Conservation (phyloP, 1,139 yeast genomes). For the Wickerhamiella infanticola region DNA sequence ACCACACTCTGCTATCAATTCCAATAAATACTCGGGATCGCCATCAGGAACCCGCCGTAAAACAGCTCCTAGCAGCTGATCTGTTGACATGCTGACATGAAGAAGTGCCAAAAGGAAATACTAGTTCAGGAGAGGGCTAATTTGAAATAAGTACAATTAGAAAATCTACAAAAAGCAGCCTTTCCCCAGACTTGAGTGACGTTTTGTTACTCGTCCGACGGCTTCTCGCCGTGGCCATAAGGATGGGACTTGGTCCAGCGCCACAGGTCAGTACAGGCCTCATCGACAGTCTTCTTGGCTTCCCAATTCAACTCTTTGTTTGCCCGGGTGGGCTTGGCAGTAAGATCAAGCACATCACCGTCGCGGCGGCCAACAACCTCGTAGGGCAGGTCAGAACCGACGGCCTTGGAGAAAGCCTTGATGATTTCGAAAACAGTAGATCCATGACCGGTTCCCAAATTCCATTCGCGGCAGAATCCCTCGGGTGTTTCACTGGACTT, state of each 20-base stretch:
- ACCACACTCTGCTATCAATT: constrained; percentile 22
- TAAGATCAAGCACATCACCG: constrained; percentile 67
- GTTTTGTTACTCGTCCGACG: no score
- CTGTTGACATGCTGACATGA: constrained; percentile 30
- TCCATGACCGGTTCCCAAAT: constrained; percentile 70
- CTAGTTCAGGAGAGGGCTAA: not conserved
- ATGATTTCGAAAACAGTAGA: constrained; percentile 63
- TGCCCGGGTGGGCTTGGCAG: constrained; percentile 60
- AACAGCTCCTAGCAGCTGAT: constrained; percentile 20
- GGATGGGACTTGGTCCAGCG: constrained; percentile 63
- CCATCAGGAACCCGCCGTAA: constrained; percentile 17
- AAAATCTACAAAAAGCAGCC: no score
- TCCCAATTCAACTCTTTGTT: constrained; percentile 50
- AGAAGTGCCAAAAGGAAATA: no score
- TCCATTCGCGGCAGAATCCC: constrained; percentile 64
- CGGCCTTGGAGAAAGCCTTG: constrained; percentile 49
- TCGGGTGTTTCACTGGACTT: constrained; percentile 14
- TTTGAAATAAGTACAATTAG: not conserved
- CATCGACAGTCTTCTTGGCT: constrained; percentile 40
- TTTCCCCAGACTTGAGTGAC: no score
- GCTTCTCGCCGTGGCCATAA: constrained; percentile 34
- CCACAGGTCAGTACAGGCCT: constrained; percentile 66
- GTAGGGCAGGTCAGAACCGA: constrained; percentile 51
- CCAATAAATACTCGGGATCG: constrained; percentile 19
- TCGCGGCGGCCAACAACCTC: constrained; percentile 51